These are phyloP conservation scores for Moelleriella libera DNA, from an alignment of 2,329 filamentous ascomycete genomes.

Conservation along the genomic window DNA sequence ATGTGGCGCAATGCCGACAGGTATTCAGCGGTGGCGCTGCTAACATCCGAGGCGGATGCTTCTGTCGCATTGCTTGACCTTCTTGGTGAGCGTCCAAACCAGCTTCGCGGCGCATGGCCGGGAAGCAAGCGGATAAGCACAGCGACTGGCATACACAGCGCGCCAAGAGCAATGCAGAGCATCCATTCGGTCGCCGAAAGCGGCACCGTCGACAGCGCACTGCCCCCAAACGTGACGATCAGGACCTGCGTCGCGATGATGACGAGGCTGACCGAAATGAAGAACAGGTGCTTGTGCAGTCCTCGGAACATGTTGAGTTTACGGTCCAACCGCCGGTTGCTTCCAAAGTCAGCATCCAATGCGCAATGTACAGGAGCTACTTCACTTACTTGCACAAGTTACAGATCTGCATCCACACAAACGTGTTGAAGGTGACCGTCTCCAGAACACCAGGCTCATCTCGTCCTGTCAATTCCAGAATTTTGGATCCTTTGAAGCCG, in stretches of 20 bases:
- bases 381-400: slow-evolving; percentile 21
- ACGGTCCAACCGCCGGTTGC: slow-evolving; percentile 52
- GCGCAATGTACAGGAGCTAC: neutral
- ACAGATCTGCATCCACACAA: slow-evolving; percentile 62
- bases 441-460: slow-evolving; percentile 29
- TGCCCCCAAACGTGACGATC: slow-evolving; percentile 57
- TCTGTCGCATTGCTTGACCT: neutral
- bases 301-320: slow-evolving; percentile 64
- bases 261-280: slow-evolving; percentile 51
- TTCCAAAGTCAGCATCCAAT: neutral
- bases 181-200: slow-evolving; percentile 60
- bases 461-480: slow-evolving; percentile 26
- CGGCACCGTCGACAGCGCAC: slow-evolving; percentile 39
- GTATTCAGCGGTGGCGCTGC: neutral
- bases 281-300: slow-evolving; percentile 54
- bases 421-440: slow-evolving; percentile 55
- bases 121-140: slow-evolving; percentile 59
- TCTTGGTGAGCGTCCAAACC: neutral
- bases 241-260: slow-evolving; percentile 61
- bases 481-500: slow-evolving; percentile 41
- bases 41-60: neutral
- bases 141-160: slow-evolving; percentile 61
- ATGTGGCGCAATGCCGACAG: neutral
- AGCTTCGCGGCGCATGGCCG: neutral
- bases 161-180: slow-evolving; percentile 60